Conservation (phyloP, 225 moss, liverwort and hornwort species). For the Bryum argenteum region DNA sequence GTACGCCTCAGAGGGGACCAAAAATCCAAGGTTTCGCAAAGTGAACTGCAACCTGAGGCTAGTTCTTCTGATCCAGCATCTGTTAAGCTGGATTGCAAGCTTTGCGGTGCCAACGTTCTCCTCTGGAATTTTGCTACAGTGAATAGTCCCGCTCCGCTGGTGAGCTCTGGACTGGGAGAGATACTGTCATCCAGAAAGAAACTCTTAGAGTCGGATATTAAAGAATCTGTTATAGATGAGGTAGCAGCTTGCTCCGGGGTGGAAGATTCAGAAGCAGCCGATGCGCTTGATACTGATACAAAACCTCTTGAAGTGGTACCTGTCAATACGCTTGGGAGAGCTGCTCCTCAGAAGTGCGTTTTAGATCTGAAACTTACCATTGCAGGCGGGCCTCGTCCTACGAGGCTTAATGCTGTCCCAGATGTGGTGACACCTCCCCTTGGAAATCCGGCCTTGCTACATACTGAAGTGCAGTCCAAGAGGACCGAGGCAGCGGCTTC, state of each 20-base stretch:
- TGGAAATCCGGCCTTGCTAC: constrained; percentile 66
- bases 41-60: constrained; percentile 36
- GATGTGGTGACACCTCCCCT: constrained; percentile 65
- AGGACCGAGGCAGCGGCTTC: constrained; percentile 62
- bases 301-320: constrained; percentile 46
- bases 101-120: constrained; percentile 94
- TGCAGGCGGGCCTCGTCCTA: constrained; percentile 97
- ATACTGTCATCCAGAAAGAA: constrained; percentile 48
- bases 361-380: constrained; percentile 91
- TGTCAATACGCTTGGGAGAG: constrained; percentile 32
- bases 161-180: constrained; percentile 47
- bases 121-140: constrained; percentile 85
- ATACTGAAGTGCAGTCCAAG: constrained; percentile 51
- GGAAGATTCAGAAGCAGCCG: constrained; percentile 36
- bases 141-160: constrained; percentile 59
- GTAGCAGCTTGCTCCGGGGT: constrained; percentile 38
- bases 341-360: constrained; percentile 59
- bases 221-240: constrained; percentile 54
- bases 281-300: constrained; percentile 31
- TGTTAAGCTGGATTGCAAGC: constrained; percentile 81
- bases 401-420: constrained; percentile 71
- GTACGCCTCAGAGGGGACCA: constrained; percentile 47
- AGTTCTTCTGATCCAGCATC: constrained; percentile 77
- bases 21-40: constrained; percentile 36
- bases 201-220: constrained; percentile 32